Conservation (phyloP, 2,329 filamentous ascomycete species). For the Alternaria brassicicola region DNA sequence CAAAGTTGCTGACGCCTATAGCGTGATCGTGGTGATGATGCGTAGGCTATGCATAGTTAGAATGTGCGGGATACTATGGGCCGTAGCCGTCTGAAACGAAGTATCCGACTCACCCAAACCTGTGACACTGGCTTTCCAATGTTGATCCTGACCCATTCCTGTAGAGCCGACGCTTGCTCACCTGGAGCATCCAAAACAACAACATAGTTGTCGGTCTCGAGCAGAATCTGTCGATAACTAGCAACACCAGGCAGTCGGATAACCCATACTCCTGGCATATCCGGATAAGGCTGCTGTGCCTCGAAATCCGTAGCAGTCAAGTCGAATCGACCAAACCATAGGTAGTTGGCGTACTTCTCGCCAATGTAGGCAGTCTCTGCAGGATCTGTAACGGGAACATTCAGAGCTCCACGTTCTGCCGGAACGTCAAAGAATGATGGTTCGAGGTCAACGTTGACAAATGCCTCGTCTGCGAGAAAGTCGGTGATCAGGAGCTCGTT, state of each 20-base stretch:
- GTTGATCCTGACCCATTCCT: neutral
- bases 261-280: neutral
- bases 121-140: slow-evolving; percentile 2
- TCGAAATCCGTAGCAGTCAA: neutral
- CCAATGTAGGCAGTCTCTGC: neutral
- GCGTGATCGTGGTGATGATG: slow-evolving; percentile 4
- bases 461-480: neutral
- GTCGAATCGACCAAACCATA: neutral
- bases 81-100: neutral
- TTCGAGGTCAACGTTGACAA: neutral
- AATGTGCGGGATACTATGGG: neutral
- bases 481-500: neutral
- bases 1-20: neutral
- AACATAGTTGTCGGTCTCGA: neutral
- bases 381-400: neutral
- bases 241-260: neutral
- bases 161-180: neutral
- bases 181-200: slow-evolving; percentile 1
- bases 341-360: neutral
- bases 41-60: neutral
- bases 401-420: neutral
- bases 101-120: slow-evolving; percentile 1
- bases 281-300: neutral
- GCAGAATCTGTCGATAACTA: neutral
- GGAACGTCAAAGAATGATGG: neutral